Evolutionary conservation across 2,329 filamentous ascomycete genomes (phyloP).

Genomic region (Nannizziopsis arthrosporioides): DNA sequence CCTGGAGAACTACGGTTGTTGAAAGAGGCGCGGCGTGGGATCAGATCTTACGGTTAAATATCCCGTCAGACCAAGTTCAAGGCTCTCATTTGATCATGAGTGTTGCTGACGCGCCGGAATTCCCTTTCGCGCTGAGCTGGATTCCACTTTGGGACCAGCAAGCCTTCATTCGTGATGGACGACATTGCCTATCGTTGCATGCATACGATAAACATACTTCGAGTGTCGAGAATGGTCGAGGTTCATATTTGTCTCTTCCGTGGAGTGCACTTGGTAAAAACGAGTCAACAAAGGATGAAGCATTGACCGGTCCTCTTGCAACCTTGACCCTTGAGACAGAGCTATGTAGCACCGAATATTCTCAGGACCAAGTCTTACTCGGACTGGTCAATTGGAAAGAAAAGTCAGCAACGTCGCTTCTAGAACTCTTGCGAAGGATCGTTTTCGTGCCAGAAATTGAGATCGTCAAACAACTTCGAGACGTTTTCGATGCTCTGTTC

Average conservation of each 20-base stretch:
- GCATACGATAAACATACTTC: conserved; percentile 85
- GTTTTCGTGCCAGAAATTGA: conserved; percentile 95
- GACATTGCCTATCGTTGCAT: conserved; percentile 72
- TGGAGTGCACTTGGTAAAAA: conserved; percentile 62
- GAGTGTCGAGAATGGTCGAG: conserved; percentile 57
- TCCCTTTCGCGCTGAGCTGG: conserved; percentile 83
- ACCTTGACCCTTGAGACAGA: conserved; percentile 70
- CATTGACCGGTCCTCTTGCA: conserved; percentile 66
- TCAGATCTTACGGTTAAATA: conserved; percentile 69
- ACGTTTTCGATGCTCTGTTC: conserved; percentile 85
- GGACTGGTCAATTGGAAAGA: conserved; percentile 81
- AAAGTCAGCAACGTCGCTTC: conserved; percentile 56
- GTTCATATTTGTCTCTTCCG: conserved; percentile 73
- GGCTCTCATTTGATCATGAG: conserved; percentile 81
- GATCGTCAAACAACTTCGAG: conserved; percentile 81
- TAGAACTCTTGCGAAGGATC: conserved; percentile 65
- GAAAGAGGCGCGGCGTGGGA: conserved; percentile 76
- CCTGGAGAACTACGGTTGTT: conserved; percentile 75
- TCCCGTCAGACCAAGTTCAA: conserved; percentile 68
- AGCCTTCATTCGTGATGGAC: conserved; percentile 77
- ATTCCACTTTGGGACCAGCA: conserved; percentile 88
- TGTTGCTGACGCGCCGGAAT: conserved; percentile 70
- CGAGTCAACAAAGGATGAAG: conserved; percentile 57
- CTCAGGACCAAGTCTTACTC: conserved; percentile 77
- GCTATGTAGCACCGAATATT: conserved; percentile 88